Conservation (phyloP, 2,329 filamentous ascomycete species). For the Byssochlamys sp. region DNA sequence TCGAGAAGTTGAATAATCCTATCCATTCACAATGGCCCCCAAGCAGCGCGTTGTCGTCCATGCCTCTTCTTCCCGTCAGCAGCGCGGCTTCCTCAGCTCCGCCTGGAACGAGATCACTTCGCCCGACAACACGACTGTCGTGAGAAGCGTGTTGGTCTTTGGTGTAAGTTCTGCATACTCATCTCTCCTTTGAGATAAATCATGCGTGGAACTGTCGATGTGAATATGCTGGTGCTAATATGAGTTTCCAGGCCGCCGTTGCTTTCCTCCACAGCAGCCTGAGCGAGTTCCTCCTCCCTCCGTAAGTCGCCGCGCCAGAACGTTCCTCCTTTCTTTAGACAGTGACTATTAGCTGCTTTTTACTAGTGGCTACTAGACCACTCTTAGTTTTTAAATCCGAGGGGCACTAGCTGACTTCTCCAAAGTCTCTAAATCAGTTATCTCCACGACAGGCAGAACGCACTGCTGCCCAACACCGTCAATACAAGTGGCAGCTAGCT, state of each 20-base stretch:
- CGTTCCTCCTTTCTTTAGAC: not conserved
- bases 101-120: conserved; percentile 56
- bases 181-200: conserved; percentile 3
- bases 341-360: not conserved
- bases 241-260: conserved; percentile 46
- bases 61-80: conserved; percentile 33
- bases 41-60: conserved; percentile 50
- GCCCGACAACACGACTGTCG: conserved; percentile 59
- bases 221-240: conserved; percentile 7
- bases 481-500: not conserved
- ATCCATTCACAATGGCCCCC: conserved; percentile 48
- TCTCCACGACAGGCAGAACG: not conserved
- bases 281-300: conserved; percentile 58
- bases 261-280: conserved; percentile 59
- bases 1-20: not conserved
- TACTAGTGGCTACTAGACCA: not conserved
- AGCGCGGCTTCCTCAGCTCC: conserved; percentile 46
- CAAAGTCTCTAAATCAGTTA: not conserved
- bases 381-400: not conserved
- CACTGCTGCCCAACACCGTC: not conserved
- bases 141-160: conserved; percentile 58
- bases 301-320: conserved; percentile 30
- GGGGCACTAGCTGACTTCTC: not conserved
- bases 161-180: conserved; percentile 45
- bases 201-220: not conserved